These are phyloP conservation scores for Hanseniaspora lachancei DNA, from an alignment of 805 yeast genomes.

Conservation along the genomic window DNA sequence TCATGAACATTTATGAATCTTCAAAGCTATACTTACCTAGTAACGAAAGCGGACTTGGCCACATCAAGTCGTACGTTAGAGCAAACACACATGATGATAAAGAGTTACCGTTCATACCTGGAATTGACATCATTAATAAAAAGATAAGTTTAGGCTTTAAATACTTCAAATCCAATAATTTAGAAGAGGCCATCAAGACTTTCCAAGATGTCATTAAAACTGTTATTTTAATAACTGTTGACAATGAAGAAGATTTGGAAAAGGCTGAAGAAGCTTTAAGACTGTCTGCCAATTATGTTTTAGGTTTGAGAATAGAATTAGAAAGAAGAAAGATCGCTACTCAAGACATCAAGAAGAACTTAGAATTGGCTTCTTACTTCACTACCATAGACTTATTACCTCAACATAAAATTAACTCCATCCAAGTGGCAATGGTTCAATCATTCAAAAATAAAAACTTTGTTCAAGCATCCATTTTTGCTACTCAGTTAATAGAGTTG, in stretches of 20 bases:
- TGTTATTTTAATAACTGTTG: constrained; percentile 56
- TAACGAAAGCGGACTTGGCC: constrained; percentile 52
- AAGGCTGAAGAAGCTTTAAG: constrained; percentile 59
- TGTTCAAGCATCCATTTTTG: constrained; percentile 81
- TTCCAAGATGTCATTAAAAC: constrained; percentile 75
- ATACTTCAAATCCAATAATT: constrained; percentile 68
- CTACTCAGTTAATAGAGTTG: constrained; percentile 45
- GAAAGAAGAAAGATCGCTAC: constrained; percentile 70
- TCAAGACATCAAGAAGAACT: constrained; percentile 63
- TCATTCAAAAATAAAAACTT: constrained; percentile 79
- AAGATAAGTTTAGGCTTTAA: constrained; percentile 60
- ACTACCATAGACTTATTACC: constrained; percentile 72
- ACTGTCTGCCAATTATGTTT: constrained; percentile 75
- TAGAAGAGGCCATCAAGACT: constrained; percentile 63
- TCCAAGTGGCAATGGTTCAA: constrained; percentile 91
- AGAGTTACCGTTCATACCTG: constrained; percentile 60
- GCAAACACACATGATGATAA: constrained; percentile 38
- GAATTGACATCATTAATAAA: constrained; percentile 50
- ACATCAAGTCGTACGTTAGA: constrained; percentile 57
- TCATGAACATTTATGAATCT: constrained; percentile 71
- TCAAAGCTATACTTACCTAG: constrained; percentile 66
- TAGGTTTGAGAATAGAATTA: constrained; percentile 84
- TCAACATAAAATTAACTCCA: constrained; percentile 73
- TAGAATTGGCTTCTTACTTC: constrained; percentile 92
- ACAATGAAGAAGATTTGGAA: constrained; percentile 58